A percentile compares a stretch with the other conserved stretches of the same genome.
phyloP scores from a whole-genome alignment of 106 monocot species.

The Amphibolis antarctica region DNA sequence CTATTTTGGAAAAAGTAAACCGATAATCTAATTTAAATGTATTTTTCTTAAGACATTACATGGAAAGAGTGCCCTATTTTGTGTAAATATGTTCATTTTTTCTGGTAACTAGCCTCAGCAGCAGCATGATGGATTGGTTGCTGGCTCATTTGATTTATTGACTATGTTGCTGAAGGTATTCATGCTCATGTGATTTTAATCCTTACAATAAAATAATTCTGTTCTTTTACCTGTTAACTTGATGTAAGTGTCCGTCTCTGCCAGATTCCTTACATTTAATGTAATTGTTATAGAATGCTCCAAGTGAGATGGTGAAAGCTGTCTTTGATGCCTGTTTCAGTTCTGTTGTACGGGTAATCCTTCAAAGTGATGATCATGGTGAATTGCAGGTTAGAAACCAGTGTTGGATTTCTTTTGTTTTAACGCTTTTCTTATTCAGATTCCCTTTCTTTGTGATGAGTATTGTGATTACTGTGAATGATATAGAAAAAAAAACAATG shows the following conservation, averaged over 20 bases:
- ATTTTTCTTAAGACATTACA: not conserved
- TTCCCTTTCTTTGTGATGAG: not conserved
- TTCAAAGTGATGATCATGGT: slow-evolving; percentile 81
- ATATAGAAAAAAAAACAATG: too few species aligned
- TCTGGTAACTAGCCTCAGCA: slow-evolving; percentile 44
- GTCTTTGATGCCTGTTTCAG: slow-evolving; percentile 71
- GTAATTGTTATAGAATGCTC: slow-evolving; percentile 43
- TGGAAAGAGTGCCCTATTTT: not conserved
- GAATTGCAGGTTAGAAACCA: slow-evolving; percentile 60
- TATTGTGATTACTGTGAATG: too few species aligned
- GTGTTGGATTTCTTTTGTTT: not conserved
- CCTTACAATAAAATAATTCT: not conserved
- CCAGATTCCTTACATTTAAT: not conserved
- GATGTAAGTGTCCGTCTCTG: not conserved
- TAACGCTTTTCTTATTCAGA: not conserved
- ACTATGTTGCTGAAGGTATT: slow-evolving; percentile 87
- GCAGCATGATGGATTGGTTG: slow-evolving; percentile 63
- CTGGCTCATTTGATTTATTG: slow-evolving; percentile 87
- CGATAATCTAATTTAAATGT: not conserved
- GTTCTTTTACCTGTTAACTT: not conserved
- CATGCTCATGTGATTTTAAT: not conserved
- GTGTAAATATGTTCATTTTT: not conserved
- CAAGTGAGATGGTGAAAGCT: slow-evolving; percentile 54
- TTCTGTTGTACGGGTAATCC: slow-evolving; percentile 45
- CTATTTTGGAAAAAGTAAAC: slow-evolving; percentile 58